phyloP scores from a whole-genome alignment of 1,139 yeast species.

The Geotrichum macrosporum region DNA sequence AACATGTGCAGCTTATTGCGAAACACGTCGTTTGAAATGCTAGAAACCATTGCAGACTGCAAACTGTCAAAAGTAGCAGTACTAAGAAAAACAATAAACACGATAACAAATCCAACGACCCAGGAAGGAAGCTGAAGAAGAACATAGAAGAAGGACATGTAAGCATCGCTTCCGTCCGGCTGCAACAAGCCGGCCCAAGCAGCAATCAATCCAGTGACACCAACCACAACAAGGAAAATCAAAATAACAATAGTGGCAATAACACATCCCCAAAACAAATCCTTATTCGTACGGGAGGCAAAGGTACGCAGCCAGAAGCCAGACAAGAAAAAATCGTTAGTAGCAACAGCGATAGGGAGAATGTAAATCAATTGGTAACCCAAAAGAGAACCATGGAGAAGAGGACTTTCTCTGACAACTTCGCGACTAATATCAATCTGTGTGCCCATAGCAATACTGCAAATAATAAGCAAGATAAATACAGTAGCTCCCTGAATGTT shows the following conservation, averaged over 20 bases:
- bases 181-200: constrained; percentile 79
- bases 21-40: constrained; percentile 83
- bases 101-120: constrained; percentile 78
- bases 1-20: constrained; percentile 67
- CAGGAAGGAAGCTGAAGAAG: constrained; percentile 75
- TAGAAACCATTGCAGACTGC: constrained; percentile 84
- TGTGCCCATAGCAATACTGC: constrained; percentile 76
- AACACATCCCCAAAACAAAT: constrained; percentile 67
- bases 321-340: constrained; percentile 85
- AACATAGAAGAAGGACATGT: constrained; percentile 65
- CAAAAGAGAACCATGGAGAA: constrained; percentile 57
- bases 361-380: constrained; percentile 92
- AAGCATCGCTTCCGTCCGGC: constrained; percentile 52
- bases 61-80: constrained; percentile 87
- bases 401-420: constrained; percentile 60
- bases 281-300: constrained; percentile 75
- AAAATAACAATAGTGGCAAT: constrained; percentile 68
- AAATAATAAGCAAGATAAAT: constrained; percentile 59
- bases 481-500: constrained; percentile 80
- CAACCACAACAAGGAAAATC: constrained; percentile 63
- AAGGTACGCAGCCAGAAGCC: constrained; percentile 95
- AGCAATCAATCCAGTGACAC: constrained; percentile 79
- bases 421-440: constrained; percentile 66
- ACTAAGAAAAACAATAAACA: constrained; percentile 67
- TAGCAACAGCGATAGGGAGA: constrained; percentile 76